Evolutionary conservation across 2,329 filamentous ascomycete species (phyloP).

Genomic region (Plenodomus biglobosus): DNA sequence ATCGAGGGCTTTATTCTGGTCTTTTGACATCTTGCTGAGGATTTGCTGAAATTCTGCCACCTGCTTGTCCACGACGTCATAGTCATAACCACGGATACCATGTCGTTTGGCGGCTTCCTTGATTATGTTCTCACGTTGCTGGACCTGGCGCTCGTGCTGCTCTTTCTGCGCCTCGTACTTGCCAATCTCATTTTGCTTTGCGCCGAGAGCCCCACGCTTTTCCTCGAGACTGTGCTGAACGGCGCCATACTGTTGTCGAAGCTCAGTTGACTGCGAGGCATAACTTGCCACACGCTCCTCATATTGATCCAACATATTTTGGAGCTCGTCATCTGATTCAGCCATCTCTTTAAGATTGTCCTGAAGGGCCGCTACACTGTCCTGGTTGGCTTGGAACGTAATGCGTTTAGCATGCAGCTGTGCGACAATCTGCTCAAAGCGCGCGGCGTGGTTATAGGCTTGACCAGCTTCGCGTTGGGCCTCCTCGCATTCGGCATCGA

Average conservation of each 20-base stretch:
- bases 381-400: constrained; percentile 68
- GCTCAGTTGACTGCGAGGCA: constrained; percentile 62
- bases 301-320: constrained; percentile 73
- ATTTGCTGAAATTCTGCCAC: constrained; percentile 76
- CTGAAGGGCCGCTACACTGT: constrained; percentile 69
- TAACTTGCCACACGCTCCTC: constrained; percentile 71
- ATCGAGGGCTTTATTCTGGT: constrained; percentile 79
- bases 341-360: constrained; percentile 73
- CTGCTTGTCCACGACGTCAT: constrained; percentile 71
- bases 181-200: constrained; percentile 66
- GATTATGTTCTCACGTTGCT: constrained; percentile 70
- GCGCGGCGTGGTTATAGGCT: constrained; percentile 71
- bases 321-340: constrained; percentile 76
- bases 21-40: constrained; percentile 71
- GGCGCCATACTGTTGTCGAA: constrained; percentile 65
- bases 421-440: constrained; percentile 73
- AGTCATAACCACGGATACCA: constrained; percentile 81
- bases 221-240: constrained; percentile 58
- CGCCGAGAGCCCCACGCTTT: constrained; percentile 46
- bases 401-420: constrained; percentile 75
- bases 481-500: constrained; percentile 39
- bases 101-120: constrained; percentile 75
- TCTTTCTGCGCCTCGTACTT: constrained; percentile 83
- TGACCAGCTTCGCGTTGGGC: constrained; percentile 58
- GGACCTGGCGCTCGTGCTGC: constrained; percentile 78